Conservation (phyloP, 345 rosid species). For the Eucalyptus tenuipes region DNA sequence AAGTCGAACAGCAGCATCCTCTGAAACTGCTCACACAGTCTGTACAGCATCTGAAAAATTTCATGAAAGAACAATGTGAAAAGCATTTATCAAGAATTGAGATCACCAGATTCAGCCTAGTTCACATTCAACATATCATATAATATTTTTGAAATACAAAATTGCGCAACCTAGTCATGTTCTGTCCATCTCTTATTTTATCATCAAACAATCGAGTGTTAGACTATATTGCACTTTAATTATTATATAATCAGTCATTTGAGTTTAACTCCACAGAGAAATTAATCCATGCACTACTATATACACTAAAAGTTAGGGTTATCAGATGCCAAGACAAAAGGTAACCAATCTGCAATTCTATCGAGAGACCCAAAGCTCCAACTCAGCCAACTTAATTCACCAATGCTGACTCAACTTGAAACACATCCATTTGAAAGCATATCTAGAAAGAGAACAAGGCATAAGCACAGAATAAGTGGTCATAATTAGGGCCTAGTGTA, state of each 20-base stretch:
- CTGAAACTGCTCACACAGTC: constrained; percentile 38
- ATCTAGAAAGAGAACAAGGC: neutral
- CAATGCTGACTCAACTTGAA: neutral
- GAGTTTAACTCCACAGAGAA: neutral
- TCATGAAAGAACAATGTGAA: neutral
- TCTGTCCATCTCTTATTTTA: neutral
- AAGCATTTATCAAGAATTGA: neutral
- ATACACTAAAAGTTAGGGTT: neutral
- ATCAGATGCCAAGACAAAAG: neutral
- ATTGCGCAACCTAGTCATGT: neutral
- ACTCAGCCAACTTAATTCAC: neutral
- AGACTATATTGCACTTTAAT: neutral
- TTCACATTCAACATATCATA: neutral
- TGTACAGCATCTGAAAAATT: constrained; percentile 48
- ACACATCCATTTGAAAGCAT: neutral
- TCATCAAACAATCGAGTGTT: neutral
- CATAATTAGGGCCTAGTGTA: neutral
- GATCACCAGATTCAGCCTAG: neutral
- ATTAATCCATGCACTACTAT: neutral
- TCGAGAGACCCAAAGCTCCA: neutral
- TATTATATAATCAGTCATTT: neutral
- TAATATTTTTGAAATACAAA: neutral
- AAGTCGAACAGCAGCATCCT: constrained; percentile 69
- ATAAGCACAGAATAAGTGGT: neutral
- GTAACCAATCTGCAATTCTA: neutral